phyloP scores from a whole-genome alignment of 2,329 filamentous ascomycete species.

The Trichophyton simii region DNA sequence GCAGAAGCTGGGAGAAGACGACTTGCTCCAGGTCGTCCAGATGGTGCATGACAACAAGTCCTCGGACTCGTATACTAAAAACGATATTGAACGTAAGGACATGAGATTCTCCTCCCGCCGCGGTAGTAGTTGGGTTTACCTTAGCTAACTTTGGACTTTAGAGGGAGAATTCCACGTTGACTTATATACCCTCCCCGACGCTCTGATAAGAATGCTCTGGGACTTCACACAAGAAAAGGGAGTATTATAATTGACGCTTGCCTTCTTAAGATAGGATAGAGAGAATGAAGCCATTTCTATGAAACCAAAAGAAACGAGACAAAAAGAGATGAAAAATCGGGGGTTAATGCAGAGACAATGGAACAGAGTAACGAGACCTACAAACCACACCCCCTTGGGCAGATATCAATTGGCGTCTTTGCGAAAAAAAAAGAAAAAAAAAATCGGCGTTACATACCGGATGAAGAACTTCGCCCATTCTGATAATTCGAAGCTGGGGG shows the following conservation, averaged over 20 bases:
- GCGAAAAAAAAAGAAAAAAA: neutral
- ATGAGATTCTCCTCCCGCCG: too few relatives aligned
- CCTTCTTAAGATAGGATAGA: neutral
- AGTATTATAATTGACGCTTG: conserved; percentile 20
- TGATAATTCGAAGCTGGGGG: neutral
- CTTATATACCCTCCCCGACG: conserved; percentile 88
- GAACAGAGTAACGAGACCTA: neutral
- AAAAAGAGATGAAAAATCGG: neutral
- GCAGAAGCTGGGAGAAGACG: conserved; percentile 80
- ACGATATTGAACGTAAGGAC: conserved; percentile 77
- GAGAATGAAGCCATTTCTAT: neutral
- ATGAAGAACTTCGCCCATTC: neutral
- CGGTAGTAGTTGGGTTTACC: conserved; percentile 13
- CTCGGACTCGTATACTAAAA: conserved; percentile 89
- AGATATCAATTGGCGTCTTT: neutral
- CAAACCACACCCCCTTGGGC: neutral
- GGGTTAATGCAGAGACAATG: neutral
- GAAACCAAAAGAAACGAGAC: neutral
- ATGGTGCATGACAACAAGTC: conserved; percentile 97
- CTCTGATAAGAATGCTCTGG: conserved; percentile 86
- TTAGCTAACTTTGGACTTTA: conserved; percentile 28
- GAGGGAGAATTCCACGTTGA: conserved; percentile 98
- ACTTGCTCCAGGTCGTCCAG: conserved; percentile 87
- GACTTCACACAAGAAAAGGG: conserved; percentile 54
- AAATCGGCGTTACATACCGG: neutral